Base-by-base conservation (phyloP, 1,284 basidiomycete genomes). In the Tremellales sp. region DNA sequence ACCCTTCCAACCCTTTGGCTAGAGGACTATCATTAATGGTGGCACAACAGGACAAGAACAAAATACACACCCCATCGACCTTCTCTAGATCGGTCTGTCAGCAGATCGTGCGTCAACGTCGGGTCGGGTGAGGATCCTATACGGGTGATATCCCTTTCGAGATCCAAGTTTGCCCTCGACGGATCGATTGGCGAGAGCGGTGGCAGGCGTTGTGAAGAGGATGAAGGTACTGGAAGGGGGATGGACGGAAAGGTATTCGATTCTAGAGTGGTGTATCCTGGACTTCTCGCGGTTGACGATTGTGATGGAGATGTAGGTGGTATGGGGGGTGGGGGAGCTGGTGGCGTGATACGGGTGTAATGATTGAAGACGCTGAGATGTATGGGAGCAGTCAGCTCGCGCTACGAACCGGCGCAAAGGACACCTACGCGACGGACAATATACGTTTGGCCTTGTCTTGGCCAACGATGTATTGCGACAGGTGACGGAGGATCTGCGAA, bases 401-500 rank as follows among this genome's bases (percentile, higher is more conserved):
- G n/a, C n/a, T n/a, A n/a, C 16, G 7, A 44, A 9, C 29, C 14
- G 33, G 7, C 2, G 8, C 14, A 24, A 5, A 22, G 16, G 5
- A 9, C 8, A 77, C 85, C 63, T 66, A 88, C 86, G 87, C 87
- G 34, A 92, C 93, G 26, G 89, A 88, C 16, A 97, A 78, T 9
- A 89, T 85, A 66, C 91, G 90, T 79, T 97, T 97, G 3, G 93
- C 92, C 53, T 78, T 79, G 54, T 88, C 86, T 68, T 97, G 93
- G 2, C 93, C 92, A 12, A 97, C 80, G n/a, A 97, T 83, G 65
- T 86, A 94, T 61, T 87, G 81, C 58, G 90, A 85, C 25, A 95
- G 79, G 69, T 90, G 90, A 63, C 84, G 79, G n/a, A 84, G 84
- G 31, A 95, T 80, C 84, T 92, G 49, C 5, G 21, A 26, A n/a